Base-by-base conservation (phyloP, 75 land plant genomes). In the Pinus taeda region DNA sequence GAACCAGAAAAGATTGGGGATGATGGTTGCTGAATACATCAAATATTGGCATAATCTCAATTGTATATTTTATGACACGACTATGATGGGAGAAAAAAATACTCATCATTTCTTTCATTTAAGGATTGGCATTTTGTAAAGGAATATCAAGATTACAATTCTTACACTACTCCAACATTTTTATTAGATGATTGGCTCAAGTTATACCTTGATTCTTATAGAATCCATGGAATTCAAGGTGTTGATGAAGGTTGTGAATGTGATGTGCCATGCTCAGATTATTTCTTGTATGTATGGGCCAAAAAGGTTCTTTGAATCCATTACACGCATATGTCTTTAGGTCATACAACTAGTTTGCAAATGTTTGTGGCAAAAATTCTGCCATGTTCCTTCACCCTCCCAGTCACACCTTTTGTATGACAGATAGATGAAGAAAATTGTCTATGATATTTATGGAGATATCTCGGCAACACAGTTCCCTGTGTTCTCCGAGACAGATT, bases 291-390 rank as follows among this genome's bases (percentile, higher is more conserved):
- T 93, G 91, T 80, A 93, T 93, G 91, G 96, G 96, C 67, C 80
- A 89, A 60, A 91, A 91, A 94, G 94, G 97, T 58, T 88, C 97
- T 17, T 94, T 94, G 97, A 94, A 94, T 49, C 97, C 97, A 60
- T 88, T 94, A 60, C 97, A 94, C 79, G 95, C 97, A 66, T 94
- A 94, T 84, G 97, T 94, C 69, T 94, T 94, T 72, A 88, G 92
- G 73, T 92, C 94, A 58, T 92, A 92, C 78, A 94, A 95, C 83
- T 94, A 95, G 97, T 94, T 95, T 39, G 92, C 88, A 56, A 94
- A 94, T 80, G 86, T 94, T 22, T 94, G 94, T 88, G 97, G 94
- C 13, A 81, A 60, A 71, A 94, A 92, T 64, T 80, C 18, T 94
- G 97, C 95, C 81, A 86, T 79, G 84, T 94, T 75, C 71, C 90